Base-by-base conservation (phyloP, 108 stramenopile genomes). In the Poteriospumella lacustris region DNA sequence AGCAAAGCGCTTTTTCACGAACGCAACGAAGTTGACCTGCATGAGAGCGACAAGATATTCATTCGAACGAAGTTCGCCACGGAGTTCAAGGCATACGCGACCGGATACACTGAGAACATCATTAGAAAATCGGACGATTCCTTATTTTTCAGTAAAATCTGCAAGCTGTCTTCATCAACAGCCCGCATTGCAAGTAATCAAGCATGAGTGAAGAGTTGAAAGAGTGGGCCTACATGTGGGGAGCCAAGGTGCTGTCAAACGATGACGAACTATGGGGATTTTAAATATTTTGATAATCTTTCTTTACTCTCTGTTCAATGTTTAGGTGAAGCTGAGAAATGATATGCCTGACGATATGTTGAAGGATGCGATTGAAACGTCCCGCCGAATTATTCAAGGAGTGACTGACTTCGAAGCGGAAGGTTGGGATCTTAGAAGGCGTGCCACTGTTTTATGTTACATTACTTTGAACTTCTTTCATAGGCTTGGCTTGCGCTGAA, bases 301-400 rank as follows among this genome's bases (percentile, higher is more conserved):
- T 9, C 47, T 52, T 52, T 52, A 9, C 19, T 19, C 28, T 64
- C 33, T 3, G 28, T 12, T 31, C 60, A 64, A 34, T 5, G 5
- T 24, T 33, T 5, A 64, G 60, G 88, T 90, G 29, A 88, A 86
- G 75, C 70, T 80, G 60, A 88, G 88, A n/a, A 75, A 79, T 0
- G 90, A 90, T 62, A 89, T 90, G 90, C 85, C 86, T 5, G 90
- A 90, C 41, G 88, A 90, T 62, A 85, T 89, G 73, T 79, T 90
- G 42, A 58, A 79, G 43, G 85, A 88, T 67, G 86, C 88, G 12
- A 87, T 90, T 24, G 58, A 88, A 9, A 85, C 79, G 5, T 36
- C 68, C 68, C 78, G 62, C 1, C 29, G 15, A 34, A 34, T 43
- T 1, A 43, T 84, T 26, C 1, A 59, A 44, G 47, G 36, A 0